Evolutionary conservation across 2,329 filamentous ascomycete species (phyloP), one percentile per base, ranked within the genome.

Genomic region (Colletotrichum spinosum): DNA sequence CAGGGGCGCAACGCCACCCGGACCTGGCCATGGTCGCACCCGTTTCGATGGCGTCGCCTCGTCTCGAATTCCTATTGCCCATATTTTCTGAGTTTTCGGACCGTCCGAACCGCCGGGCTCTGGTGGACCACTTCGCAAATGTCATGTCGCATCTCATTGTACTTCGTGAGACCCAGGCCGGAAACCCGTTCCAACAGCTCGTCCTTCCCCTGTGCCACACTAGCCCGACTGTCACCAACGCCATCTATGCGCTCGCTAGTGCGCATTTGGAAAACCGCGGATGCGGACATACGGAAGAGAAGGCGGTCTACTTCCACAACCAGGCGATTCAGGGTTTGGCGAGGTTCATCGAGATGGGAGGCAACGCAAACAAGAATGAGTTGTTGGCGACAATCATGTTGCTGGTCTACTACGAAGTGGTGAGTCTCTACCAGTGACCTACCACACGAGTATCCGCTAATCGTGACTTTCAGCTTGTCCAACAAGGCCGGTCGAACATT

Each of bases 211-310:
- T 90, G 44, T 86, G 85, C 3, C 80, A 83, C 53, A 79, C 73
- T 48, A 87, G 85, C 70, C 79, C 80, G 0, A 83, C 86, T 1
- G 84, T 97, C 4, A 91, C 92, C 75, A 93, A 96, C 72, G 93
- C 94, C 9, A 91, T 97, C 65, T 94, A 92, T 64, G 93, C 94
- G 0, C 81, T 97, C 8, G 88, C 93, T 0, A 92, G 91, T 61
- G 95, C 94, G 64, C 96, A 97, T 74, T 81, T 97, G 63, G 91
- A 95, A 69, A 93, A 86, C 53, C 78, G 86, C 34, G 85, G 85
- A 2, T 58, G 64, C 11, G 67, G 67, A 4, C 45, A 66, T 10
- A 77, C 86, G 6, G 76, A 82, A 34, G 86, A 89, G 69, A 85
- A 83, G 69, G 88, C 86, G 41, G 75, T 88, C 1, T 82, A 83